These are phyloP conservation scores for Hypoxylon lienhwacheense DNA, from an alignment of 495 filamentous ascomycete species.

Conservation along the genomic window DNA sequence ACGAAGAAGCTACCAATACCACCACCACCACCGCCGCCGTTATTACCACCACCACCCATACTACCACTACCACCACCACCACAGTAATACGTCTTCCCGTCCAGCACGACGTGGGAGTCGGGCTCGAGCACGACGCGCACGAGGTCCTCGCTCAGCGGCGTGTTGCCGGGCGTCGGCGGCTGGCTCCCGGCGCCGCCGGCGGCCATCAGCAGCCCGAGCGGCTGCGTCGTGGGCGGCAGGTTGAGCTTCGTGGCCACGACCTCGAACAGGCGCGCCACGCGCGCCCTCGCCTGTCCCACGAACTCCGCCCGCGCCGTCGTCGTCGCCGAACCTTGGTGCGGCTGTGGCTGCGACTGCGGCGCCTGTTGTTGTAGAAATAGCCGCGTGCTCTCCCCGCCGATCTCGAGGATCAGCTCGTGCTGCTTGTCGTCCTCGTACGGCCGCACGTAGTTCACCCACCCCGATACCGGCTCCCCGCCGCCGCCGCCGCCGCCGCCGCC, in stretches of 20 bases:
- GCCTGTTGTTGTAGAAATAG: conserved; percentile 58
- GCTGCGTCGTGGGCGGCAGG: conserved; percentile 62
- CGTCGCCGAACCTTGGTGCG: too few species aligned
- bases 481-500: conserved; percentile 2
- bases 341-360: too few species aligned
- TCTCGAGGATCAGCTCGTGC: conserved; percentile 78
- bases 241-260: conserved; percentile 81
- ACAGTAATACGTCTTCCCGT: conserved; percentile 58
- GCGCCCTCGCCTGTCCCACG: conserved; percentile 63
- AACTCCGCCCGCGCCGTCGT: conserved; percentile 77
- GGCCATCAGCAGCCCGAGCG: conserved; percentile 69
- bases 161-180: conserved; percentile 68
- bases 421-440: conserved; percentile 77
- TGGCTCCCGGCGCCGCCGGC: conserved; percentile 53
- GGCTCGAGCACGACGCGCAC: conserved; percentile 67
- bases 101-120: conserved; percentile 72
- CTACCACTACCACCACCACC: too few species aligned
- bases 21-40: too few species aligned
- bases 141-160: conserved; percentile 67
- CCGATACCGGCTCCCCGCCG: conserved; percentile 43
- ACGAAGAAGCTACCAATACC: too few species aligned
- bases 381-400: conserved; percentile 66
- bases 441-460: conserved; percentile 76
- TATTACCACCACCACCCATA: too few species aligned
- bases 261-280: conserved; percentile 73